Evolutionary conservation across 306 rosid species (phyloP).

Genomic region (Glycyrrhiza uralensis): DNA sequence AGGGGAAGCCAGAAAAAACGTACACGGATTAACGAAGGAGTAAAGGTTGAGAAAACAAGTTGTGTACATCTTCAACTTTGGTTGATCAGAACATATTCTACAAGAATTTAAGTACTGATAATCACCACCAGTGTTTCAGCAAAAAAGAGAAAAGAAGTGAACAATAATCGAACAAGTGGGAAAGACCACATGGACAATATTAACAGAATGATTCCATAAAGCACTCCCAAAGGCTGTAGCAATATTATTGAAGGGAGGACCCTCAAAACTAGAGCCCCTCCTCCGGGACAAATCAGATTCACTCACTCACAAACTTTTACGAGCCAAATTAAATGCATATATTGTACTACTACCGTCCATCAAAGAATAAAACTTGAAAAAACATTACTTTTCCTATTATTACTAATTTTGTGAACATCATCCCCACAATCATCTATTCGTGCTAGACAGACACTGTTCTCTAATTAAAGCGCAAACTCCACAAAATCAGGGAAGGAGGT

Average conservation of each 20-base stretch:
- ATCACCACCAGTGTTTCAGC: slow-evolving; percentile 6
- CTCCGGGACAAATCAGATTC: slow-evolving; percentile 28
- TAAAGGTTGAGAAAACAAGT: background rate
- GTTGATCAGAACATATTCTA: slow-evolving; percentile 36
- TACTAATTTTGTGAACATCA: background rate
- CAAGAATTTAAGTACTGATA: slow-evolving; percentile 19
- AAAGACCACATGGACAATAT: slow-evolving; percentile 28
- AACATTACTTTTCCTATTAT: background rate
- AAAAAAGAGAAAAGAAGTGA: background rate
- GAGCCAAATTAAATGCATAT: too few relatives aligned
- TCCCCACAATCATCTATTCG: background rate
- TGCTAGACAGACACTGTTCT: background rate
- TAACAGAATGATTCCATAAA: slow-evolving; percentile 50
- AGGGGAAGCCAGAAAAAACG: slow-evolving; percentile 24
- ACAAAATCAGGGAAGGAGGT: background rate
- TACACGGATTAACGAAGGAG: too few relatives aligned
- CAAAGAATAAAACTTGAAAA: background rate
- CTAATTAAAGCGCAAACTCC: background rate
- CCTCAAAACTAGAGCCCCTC: slow-evolving; percentile 21
- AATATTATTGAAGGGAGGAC: slow-evolving; percentile 28
- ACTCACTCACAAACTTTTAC: background rate
- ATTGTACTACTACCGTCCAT: slow-evolving; percentile 17
- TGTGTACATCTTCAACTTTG: slow-evolving; percentile 22
- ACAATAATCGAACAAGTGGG: slow-evolving; percentile 32
- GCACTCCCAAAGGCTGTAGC: slow-evolving; percentile 36